These are phyloP conservation scores for Malus asiatica DNA, from an alignment of 306 rosid genomes.

Conservation along the genomic window DNA sequence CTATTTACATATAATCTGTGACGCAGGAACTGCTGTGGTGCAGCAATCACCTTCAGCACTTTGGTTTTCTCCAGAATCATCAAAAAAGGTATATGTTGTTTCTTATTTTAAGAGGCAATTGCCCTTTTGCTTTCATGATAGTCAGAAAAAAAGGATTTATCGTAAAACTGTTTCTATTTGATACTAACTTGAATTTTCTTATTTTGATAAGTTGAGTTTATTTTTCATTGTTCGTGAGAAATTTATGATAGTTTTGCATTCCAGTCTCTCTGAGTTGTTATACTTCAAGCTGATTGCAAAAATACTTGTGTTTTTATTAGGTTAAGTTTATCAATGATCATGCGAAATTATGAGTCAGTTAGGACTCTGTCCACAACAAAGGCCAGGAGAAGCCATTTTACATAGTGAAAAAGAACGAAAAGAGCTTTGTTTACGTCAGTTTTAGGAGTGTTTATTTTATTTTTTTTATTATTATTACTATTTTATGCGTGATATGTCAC, in stretches of 20 bases:
- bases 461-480: too few relatives aligned
- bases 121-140: background rate
- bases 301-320: background rate
- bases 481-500: background rate
- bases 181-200: background rate
- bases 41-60: slow-evolving; percentile 41
- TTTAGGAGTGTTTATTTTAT: background rate
- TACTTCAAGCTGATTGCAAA: background rate
- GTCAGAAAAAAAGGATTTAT: background rate
- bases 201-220: background rate
- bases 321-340: background rate
- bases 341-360: background rate
- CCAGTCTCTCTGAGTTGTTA: background rate
- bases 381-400: background rate
- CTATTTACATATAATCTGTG: slow-evolving; percentile 8
- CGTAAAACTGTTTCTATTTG: background rate
- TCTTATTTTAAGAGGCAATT: background rate
- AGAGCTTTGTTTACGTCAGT: background rate
- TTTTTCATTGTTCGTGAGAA: background rate
- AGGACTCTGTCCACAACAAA: background rate
- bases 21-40: slow-evolving; percentile 46
- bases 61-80: slow-evolving; percentile 70
- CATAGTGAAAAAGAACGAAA: background rate
- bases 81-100: slow-evolving; percentile 45
- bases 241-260: background rate